Base-by-base conservation (phyloP, 2,329 filamentous ascomycete genomes). In the Aspergillus costaricaensis region DNA sequence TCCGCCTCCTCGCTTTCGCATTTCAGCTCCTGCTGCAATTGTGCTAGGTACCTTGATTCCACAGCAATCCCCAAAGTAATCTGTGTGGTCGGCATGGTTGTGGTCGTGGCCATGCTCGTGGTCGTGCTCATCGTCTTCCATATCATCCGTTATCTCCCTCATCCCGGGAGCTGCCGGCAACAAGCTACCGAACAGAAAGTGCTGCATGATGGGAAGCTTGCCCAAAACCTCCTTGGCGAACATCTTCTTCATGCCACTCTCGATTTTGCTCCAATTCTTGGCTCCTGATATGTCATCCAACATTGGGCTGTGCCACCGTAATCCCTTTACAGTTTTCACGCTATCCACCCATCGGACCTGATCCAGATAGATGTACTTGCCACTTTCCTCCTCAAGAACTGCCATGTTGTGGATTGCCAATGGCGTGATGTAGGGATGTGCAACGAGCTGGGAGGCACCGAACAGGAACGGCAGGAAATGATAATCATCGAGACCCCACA, bases 251-350 rank as follows among this genome's bases (percentile, higher is more conserved):
- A 99, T 98, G 6, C 95, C 95, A 25, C 84, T 89, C 75, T 98
- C 93, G 53, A 99, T 90, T 81, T 99, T 99, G 65, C 78, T 80
- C 95, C 95, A 99, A 41, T 84, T 91, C 74, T 91, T 93, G 15
- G 94, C 90, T 1, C 91, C 88, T 3, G 91, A 95, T 65, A 99
- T 99, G 74, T 99, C 95, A 73, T 99, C 95, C 17, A 99, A 86
- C 96, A 99, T 98, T 3, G 96, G 95, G 65, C 89, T 93, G 72
- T 99, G 96, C 95, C 95, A 99, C 48, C 95, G 86, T 62, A 99
- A 80, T 1, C 93, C 94, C 71, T 96, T 92, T 60, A 97, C 93
- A 1, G 92, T 96, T 82, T 99, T 99, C 60, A 96, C 96, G 67
- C 88, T 91, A 78, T 98, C 97, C 60, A 99, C 94, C 77, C 96